These are phyloP conservation scores for Calonectria pseudoturangicola DNA, from an alignment of 2,329 filamentous ascomycete genomes.

Conservation along the genomic window DNA sequence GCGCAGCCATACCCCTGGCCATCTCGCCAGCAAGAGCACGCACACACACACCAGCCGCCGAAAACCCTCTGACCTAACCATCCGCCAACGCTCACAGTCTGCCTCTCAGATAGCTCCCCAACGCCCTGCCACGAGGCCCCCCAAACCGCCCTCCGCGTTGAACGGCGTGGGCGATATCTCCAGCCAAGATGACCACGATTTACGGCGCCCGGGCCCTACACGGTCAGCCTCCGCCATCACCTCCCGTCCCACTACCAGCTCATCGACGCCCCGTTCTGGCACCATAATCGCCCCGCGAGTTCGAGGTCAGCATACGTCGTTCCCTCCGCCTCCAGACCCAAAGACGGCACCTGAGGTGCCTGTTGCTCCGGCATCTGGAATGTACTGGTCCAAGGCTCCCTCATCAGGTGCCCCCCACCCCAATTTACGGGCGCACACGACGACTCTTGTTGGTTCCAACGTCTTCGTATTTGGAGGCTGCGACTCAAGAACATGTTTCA, in stretches of 20 bases:
- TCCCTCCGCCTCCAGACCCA: constrained; percentile 75
- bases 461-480: constrained; percentile 82
- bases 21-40: constrained; percentile 75
- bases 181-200: constrained; percentile 53
- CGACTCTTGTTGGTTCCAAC: constrained; percentile 79
- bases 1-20: constrained; percentile 78
- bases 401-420: constrained; percentile 78
- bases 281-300: constrained; percentile 52
- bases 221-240: constrained; percentile 74
- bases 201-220: constrained; percentile 64
- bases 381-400: constrained; percentile 82
- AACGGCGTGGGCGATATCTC: constrained; percentile 50
- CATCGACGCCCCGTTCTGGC: constrained; percentile 47
- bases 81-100: constrained; percentile 74
- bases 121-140: constrained; percentile 53
- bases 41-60: constrained; percentile 68
- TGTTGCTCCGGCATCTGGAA: constrained; percentile 79
- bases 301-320: constrained; percentile 67
- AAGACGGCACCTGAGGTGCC: constrained; percentile 75
- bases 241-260: constrained; percentile 55
- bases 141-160: constrained; percentile 54
- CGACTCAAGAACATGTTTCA: constrained; percentile 80
- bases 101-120: constrained; percentile 60
- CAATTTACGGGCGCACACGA: constrained; percentile 79
- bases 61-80: constrained; percentile 71